Conservation (phyloP, 495 filamentous ascomycete genomes). For the Aspergillus diversus region DNA sequence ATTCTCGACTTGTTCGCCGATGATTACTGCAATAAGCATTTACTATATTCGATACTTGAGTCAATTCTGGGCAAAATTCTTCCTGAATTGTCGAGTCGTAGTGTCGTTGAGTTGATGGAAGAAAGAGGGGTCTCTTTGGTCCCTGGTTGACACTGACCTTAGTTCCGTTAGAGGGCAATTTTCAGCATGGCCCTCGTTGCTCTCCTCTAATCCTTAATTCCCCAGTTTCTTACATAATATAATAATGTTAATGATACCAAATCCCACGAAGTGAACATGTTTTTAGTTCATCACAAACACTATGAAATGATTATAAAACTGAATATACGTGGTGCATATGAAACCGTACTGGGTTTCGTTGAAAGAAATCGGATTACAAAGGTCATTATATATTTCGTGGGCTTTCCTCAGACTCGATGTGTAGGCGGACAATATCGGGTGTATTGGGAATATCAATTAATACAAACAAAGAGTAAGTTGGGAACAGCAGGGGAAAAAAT, state of each 20-base stretch:
- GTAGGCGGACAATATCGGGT: neutral
- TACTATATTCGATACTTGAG: conserved; percentile 79
- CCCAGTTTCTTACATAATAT: too few relatives aligned
- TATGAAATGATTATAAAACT: too few relatives aligned
- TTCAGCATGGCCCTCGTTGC: neutral
- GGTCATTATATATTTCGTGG: too few relatives aligned
- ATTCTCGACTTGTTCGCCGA: conserved; percentile 77
- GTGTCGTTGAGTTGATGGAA: conserved; percentile 71
- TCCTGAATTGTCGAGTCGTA: conserved; percentile 80
- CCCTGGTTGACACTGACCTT: conserved; percentile 6
- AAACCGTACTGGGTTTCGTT: too few relatives aligned
- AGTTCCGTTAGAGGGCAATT: neutral
- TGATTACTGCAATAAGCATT: conserved; percentile 86
- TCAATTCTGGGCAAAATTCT: conserved; percentile 74
- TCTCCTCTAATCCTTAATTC: neutral
- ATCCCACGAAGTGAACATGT: too few relatives aligned
- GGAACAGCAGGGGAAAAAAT: neutral
- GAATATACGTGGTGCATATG: too few relatives aligned
- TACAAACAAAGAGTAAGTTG: neutral
- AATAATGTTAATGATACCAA: too few relatives aligned
- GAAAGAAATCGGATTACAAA: too few relatives aligned
- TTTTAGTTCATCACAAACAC: too few relatives aligned
- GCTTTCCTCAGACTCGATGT: neutral
- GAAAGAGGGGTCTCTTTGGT: conserved; percentile 58
- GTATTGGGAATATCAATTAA: neutral